Conservation (phyloP, 805 yeast species). For the Naumovozyma castellii region DNA sequence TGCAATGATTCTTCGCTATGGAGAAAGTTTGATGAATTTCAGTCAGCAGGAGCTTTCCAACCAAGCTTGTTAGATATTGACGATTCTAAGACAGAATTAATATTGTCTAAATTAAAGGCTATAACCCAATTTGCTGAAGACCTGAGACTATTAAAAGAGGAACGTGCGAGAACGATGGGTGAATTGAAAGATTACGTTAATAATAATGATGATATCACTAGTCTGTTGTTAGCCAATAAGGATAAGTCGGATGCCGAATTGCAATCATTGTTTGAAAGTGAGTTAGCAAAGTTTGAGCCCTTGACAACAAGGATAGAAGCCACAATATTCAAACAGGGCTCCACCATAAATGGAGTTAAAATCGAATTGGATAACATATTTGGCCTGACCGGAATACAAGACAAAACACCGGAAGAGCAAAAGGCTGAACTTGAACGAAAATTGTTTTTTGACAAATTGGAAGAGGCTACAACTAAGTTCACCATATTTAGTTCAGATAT, state of each 20-base stretch:
- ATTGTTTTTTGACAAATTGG: constrained; percentile 33
- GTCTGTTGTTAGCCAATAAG: constrained; percentile 57
- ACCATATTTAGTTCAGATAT: constrained; percentile 48
- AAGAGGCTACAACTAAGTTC: constrained; percentile 50
- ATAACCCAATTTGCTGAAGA: constrained; percentile 53
- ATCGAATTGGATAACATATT: constrained; percentile 38
- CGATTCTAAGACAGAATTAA: constrained; percentile 32
- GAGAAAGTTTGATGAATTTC: constrained; percentile 30
- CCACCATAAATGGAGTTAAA: constrained; percentile 39
- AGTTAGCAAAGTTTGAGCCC: constrained; percentile 66
- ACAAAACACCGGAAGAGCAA: constrained; percentile 32
- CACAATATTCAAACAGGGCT: constrained; percentile 56
- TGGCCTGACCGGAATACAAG: constrained; percentile 37
- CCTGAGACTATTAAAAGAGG: constrained; percentile 52
- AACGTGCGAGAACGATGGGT: constrained; percentile 49
- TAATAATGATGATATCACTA: constrained; percentile 78
- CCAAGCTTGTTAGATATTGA: constrained; percentile 62
- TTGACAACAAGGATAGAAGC: constrained; percentile 57
- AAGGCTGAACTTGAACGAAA: constrained; percentile 28
- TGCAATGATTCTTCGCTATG: constrained; percentile 35
- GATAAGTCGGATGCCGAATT: constrained; percentile 49
- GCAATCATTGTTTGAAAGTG: constrained; percentile 54
- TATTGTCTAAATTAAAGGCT: constrained; percentile 34
- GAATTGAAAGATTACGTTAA: constrained; percentile 65
- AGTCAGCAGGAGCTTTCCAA: constrained; percentile 8